phyloP scores from a whole-genome alignment of 306 rosid genomes.

The Castanea mollissima region DNA sequence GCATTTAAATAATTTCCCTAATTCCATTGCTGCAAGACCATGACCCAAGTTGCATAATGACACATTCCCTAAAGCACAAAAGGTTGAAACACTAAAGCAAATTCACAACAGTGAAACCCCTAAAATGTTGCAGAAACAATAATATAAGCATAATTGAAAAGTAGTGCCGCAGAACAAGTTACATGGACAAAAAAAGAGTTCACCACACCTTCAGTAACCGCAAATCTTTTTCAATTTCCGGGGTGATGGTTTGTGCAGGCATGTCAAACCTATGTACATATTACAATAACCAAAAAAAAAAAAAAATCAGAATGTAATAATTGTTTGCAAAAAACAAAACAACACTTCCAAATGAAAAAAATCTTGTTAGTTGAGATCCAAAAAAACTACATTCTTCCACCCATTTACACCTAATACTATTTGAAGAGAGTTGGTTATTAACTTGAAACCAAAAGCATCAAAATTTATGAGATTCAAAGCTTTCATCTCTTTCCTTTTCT shows the following conservation, averaged over 20 bases:
- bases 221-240: conserved; percentile 69
- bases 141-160: too few relatives aligned
- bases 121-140: neutral
- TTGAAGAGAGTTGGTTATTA: neutral
- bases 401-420: neutral
- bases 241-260: conserved; percentile 83
- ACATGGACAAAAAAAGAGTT: too few relatives aligned
- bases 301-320: neutral
- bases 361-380: neutral
- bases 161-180: too few relatives aligned
- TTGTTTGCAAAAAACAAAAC: neutral
- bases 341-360: neutral
- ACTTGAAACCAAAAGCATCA: neutral
- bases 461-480: neutral
- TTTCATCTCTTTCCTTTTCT: neutral
- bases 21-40: too few relatives aligned
- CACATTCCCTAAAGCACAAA: neutral
- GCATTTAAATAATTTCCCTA: too few relatives aligned
- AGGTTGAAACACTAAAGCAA: neutral
- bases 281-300: conserved; percentile 14
- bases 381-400: neutral
- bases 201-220: conserved; percentile 65
- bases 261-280: conserved; percentile 63
- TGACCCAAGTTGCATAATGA: too few relatives aligned
- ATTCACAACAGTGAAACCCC: neutral